Conservation (phyloP, 495 filamentous ascomycete genomes). For the Hypoxylon crocopeplum region DNA sequence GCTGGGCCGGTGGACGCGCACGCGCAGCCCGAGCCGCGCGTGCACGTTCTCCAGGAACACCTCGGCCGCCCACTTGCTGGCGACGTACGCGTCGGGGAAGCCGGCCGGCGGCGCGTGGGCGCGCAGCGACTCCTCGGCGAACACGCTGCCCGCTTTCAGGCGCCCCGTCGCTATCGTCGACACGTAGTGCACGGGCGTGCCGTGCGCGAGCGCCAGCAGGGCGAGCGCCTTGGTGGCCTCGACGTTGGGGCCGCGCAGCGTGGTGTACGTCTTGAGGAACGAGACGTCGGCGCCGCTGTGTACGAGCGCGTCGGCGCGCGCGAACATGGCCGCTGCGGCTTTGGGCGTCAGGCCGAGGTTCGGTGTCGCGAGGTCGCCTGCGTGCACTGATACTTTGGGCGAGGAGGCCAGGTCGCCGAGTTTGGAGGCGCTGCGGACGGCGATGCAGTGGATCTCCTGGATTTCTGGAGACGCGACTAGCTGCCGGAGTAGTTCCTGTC, state of each 20-base stretch:
- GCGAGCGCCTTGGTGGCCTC: neutral
- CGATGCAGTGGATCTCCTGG: slow-evolving; percentile 26
- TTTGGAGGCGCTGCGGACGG: slow-evolving; percentile 16
- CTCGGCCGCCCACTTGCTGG: too few species aligned
- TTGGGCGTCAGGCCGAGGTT: neutral
- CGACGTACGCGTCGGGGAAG: too few species aligned
- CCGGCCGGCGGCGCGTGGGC: too few species aligned
- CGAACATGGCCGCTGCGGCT: neutral
- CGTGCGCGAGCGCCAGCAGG: too few species aligned
- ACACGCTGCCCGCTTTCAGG: too few species aligned
- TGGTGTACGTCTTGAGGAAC: slow-evolving; percentile 53
- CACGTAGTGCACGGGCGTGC: too few species aligned
- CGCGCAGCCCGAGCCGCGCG: too few species aligned
- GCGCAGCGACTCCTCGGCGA: too few species aligned
- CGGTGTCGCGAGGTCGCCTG: slow-evolving; percentile 43
- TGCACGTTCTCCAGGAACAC: too few species aligned
- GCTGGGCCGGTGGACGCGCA: too few species aligned
- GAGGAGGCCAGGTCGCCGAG: slow-evolving; percentile 13
- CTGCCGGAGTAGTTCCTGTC: slow-evolving; percentile 19
- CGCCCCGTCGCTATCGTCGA: too few species aligned
- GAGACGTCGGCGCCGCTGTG: slow-evolving; percentile 60
- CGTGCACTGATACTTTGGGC: slow-evolving; percentile 44
- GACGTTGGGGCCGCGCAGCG: slow-evolving; percentile 51
- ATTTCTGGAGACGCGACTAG: slow-evolving; percentile 2
- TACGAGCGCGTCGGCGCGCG: slow-evolving; percentile 47